Evolutionary conservation across 2,329 filamentous ascomycete species (phyloP).

Genomic region (Pestalotiopsis fici): DNA sequence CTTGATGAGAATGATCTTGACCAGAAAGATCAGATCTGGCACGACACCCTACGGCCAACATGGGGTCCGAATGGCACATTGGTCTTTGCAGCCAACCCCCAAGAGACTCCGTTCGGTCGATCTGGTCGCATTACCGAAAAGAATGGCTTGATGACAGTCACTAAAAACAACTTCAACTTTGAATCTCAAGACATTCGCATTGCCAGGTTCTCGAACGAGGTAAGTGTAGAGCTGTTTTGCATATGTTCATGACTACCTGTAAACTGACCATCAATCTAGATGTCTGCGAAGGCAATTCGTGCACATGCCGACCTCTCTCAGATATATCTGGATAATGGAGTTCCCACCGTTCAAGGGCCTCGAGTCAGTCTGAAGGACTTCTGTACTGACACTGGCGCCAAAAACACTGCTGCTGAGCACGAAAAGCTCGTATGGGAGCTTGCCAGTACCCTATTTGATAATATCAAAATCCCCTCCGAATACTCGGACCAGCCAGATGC

Average conservation of each 20-base stretch:
- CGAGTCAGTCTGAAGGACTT: constrained; percentile 51
- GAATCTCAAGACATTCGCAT: constrained; percentile 66
- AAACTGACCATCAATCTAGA: constrained; percentile 37
- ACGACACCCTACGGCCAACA: constrained; percentile 73
- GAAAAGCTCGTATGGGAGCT: constrained; percentile 84
- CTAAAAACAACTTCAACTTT: constrained; percentile 61
- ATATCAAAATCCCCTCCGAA: constrained; percentile 48
- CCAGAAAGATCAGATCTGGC: constrained; percentile 66
- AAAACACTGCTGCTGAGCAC: constrained; percentile 49
- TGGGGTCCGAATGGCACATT: constrained; percentile 78
- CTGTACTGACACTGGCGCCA: constrained; percentile 33
- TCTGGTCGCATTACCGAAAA: constrained; percentile 33
- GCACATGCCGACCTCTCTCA: constrained; percentile 58
- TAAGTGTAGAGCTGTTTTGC: constrained; percentile 23
- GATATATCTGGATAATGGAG: constrained; percentile 53
- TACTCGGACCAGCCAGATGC: constrained; percentile 35
- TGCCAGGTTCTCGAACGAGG: constrained; percentile 61
- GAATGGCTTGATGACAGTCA: constrained; percentile 52
- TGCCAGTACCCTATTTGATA: constrained; percentile 83
- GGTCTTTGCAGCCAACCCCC: constrained; percentile 58
- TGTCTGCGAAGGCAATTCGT: constrained; percentile 54
- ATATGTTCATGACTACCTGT: constrained; percentile 10
- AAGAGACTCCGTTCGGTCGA: constrained; percentile 26
- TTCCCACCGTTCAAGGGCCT: constrained; percentile 60
- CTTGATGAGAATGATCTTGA: constrained; percentile 63